Conservation (phyloP, 805 yeast species). For the Lipomyces orientalis region DNA sequence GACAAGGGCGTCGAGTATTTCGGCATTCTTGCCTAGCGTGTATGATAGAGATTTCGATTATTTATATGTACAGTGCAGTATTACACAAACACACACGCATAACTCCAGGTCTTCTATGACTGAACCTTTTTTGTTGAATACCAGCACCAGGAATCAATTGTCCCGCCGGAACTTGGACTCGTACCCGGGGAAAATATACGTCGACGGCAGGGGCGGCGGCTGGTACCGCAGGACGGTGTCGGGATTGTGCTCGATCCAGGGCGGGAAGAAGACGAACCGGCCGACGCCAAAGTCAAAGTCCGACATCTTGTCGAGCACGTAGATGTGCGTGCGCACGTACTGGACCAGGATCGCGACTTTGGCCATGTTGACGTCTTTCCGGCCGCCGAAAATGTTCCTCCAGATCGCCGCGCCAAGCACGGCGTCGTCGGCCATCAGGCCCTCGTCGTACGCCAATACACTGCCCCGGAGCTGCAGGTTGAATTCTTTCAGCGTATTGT, state of each 20-base stretch:
- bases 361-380: constrained; percentile 76
- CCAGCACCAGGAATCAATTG: constrained; percentile 1
- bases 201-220: constrained; percentile 33
- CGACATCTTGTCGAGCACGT: constrained; percentile 80
- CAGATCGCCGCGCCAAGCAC: constrained; percentile 52
- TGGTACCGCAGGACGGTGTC: constrained; percentile 27
- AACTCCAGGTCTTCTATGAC: neutral
- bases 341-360: constrained; percentile 89
- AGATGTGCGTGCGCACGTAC: constrained; percentile 86
- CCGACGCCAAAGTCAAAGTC: constrained; percentile 96
- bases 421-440: constrained; percentile 71
- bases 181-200: constrained; percentile 31
- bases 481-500: constrained; percentile 85
- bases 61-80: neutral
- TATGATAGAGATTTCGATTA: neutral
- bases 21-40: constrained; percentile 70
- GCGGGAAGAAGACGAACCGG: constrained; percentile 80
- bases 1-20: constrained; percentile 65
- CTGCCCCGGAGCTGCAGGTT: constrained; percentile 89
- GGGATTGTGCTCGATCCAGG: constrained; percentile 73
- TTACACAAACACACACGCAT: neutral
- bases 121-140: no score
- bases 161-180: constrained; percentile 28
- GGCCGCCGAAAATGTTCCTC: constrained; percentile 75
- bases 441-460: constrained; percentile 92